Base-by-base conservation (phyloP, 1,139 yeast genomes). In the Yamadazyma conglobata region DNA sequence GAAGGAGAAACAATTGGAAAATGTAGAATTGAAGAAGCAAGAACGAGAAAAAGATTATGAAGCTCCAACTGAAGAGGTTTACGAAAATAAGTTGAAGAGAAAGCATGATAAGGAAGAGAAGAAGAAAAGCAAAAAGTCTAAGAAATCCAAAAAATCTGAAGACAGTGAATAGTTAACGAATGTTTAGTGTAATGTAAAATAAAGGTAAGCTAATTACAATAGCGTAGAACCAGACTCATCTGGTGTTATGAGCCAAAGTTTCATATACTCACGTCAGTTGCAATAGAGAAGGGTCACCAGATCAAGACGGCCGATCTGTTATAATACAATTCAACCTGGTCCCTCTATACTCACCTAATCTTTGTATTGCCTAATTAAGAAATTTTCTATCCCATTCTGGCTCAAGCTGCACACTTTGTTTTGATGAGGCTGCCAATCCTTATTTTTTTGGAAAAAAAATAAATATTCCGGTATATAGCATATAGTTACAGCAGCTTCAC, bases 61-160 rank as follows among this genome's bases (percentile, higher is more conserved):
- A 37, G 95, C 96, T 11, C 97, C 97, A 13, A 79, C 75, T 47
- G 96, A 88, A 58, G 73, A 64, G 22, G 62, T 50, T n/a, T 73
- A 77, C 39, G 58, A 58, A 33, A 60, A 60, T 35, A 51, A 27
- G 48, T 56, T 34, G 41, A 56, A 38, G 42, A 46, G 27, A 33
- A 44, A 35, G 30, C 37, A 18, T 35, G 47, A 24, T 35, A 43
- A 30, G 31, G 47, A 35, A 38, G 48, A 47, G 37, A 37, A 44
- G 17, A 47, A 51, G 41, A 45, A 50, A 33, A 43, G 51, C 40
- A 46, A 52, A 31, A 44, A 48, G 19, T 46, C 44, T 32, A 41
- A 47, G 32, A 42, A 42, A 34, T 32, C 40, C 18, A 30, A 38
- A 24, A n/a, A n/a, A n/a, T n/a, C n/a, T n/a, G 39, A 34, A n/a